Base-by-base conservation (phyloP, 176 grass and related monocot genomes). In the Zizania latifolia region DNA sequence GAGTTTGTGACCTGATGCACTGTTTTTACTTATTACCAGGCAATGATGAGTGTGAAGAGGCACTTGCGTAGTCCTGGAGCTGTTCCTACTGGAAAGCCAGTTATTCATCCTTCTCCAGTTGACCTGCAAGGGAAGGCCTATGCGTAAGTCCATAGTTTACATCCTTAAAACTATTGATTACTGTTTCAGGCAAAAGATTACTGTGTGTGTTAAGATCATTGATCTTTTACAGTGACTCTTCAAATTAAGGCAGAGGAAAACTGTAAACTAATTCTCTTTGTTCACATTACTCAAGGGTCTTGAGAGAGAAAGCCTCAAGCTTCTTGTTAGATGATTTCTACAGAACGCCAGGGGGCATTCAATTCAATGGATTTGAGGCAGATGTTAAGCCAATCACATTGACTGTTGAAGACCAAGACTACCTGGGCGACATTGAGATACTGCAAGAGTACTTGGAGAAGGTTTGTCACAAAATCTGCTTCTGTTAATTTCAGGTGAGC, bases 81-180 rank as follows among this genome's bases (percentile, higher is more conserved):
- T 40, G 78, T 83, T 56, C 70, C 84, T 48, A 72, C 84, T 23
- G 90, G 84, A 48, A 93, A 79, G 62, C 90, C 90, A 36, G 77
- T 81, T 14, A 93, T 93, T 56, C 90, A 93, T 79, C 81, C 87
- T 61, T 86, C 80, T 68, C 72, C 87, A 19, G 83, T 93, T 33
- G 90, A 93, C 62, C 65, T 93, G 62, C 77, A 93, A 90, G 87
- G 84, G 84, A 82, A 90, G 71, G 85, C 85, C 40, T 87, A 87
- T 13, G 79, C 82, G 85, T 87, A 87, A 82, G 85, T 76, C 55
- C 44, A 51, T 28, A 53, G 8, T 53, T 53, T 10, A 21, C 19
- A 51, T 0, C 16, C 48, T 51, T 51, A 8, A 51, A 51, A 9
- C 19, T 51, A 22, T 3, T 8, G 19, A 46, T 10, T 53, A 0